Conservation (phyloP, 2,329 filamentous ascomycete genomes). For the Colletotrichum neosansevieriae region DNA sequence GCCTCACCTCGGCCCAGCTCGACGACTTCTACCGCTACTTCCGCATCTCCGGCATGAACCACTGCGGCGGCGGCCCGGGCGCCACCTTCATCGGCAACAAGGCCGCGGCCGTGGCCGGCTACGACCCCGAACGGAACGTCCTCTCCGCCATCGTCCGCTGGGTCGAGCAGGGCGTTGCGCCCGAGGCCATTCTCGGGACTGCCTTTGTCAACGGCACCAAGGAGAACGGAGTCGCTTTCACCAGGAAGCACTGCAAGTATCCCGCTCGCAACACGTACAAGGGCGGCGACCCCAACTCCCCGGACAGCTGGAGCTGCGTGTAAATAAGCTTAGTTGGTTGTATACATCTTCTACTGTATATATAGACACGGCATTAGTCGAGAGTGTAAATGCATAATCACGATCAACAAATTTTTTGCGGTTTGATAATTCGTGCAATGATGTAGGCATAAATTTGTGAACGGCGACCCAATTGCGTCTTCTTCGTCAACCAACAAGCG, state of each 20-base stretch:
- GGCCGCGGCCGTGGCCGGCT: constrained; percentile 41
- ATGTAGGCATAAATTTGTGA: too few species aligned
- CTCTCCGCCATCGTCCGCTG: constrained; percentile 45
- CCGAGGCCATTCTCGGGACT: constrained; percentile 49
- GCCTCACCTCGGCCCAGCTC: constrained; percentile 47
- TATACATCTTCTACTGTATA: constrained; percentile 7
- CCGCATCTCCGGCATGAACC: constrained; percentile 47
- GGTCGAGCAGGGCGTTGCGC: constrained; percentile 43
- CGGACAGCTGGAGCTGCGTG: constrained; percentile 41
- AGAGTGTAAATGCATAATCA: too few species aligned
- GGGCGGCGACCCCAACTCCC: constrained; percentile 36
- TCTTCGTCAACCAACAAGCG: too few species aligned
- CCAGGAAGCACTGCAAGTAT: constrained; percentile 51
- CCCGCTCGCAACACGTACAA: constrained; percentile 49
- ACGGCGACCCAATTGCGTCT: too few species aligned
- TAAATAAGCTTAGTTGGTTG: constrained; percentile 1
- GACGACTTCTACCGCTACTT: constrained; percentile 52
- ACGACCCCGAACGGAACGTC: constrained; percentile 48
- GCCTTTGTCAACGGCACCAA: constrained; percentile 47
- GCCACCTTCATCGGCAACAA: constrained; percentile 46
- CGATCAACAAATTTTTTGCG: too few species aligned
- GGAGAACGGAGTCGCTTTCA: constrained; percentile 45
- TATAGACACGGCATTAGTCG: background rate
- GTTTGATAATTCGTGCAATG: too few species aligned
- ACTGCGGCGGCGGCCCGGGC: constrained; percentile 49